Evolutionary conservation across 2,329 filamentous ascomycete genomes (phyloP), one percentile per base, ranked within the genome.

Genomic region (Claviceps monticola): DNA sequence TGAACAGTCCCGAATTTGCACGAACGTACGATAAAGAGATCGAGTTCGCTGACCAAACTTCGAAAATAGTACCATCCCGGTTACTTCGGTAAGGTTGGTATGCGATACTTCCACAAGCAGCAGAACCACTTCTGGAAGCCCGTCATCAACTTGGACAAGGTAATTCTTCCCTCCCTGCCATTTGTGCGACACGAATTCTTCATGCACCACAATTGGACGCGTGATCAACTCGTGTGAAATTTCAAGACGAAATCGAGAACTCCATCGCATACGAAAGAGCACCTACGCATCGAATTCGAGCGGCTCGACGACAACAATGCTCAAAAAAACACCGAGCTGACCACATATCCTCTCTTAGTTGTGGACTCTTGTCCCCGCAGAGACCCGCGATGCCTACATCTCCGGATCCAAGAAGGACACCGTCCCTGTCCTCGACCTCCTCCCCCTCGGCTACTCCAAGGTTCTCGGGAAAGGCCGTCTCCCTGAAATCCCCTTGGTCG

Each of bases 61-160:
- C 53, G 43, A 55, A 54, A 54, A 66, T 82, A 91, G 76, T 89
- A 91, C 84, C 88, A 95, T 71, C 89, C 91, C 58, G 93, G 93
- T 88, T 97, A 97, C 87, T 97, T 96, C 76, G 88, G 88, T 76
- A 95, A 96, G 79, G 87, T 91, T 64, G 86, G 86, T 77, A 91
- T 91, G 86, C 80, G 87, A 69, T 84, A 91, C 78, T 96, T 95
- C 87, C 91, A 97, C 82, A 90, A 93, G 76, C 84, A 88, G 69
- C 80, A 83, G 68, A 91, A 91, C 80, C 86, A 94, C 71, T 89
- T 91, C 82, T 98, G 91, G 93, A 96, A 95, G 80, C 93, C 93
- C 61, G 82, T 88, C 65, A 86, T 98, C 84, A 98, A 98, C 82
- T 79, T 98, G 65, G 93, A 97, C 77, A 98, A 97, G 86, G 86